Evolutionary conservation across 31 red algal genomes (phyloP), one percentile per base, ranked within the genome.

Genomic region (Asparagopsis taxiformis): DNA sequence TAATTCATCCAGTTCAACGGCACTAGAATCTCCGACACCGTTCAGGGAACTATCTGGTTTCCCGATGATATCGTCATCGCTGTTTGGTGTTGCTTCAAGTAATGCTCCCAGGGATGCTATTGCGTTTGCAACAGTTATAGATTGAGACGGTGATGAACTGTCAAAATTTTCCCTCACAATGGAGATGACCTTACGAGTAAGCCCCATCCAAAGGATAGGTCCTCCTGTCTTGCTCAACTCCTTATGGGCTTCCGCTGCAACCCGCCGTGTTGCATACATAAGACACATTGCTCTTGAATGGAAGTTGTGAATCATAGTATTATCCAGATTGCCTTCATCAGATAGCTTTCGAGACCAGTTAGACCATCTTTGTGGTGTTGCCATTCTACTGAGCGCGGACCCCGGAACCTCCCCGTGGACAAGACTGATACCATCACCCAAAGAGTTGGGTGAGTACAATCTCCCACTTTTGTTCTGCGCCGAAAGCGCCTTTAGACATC

Each of bases 141-240:
- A 72, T 38, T 89, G 73, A 5, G 85, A 73, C 13, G 75, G 34
- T 25, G 52, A 61, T 34, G 54, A 68, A 1, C 28, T 56, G 4
- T 66, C 63, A 25, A 79, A 49, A 36, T 74, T 74, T 28, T 54
- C 68, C 31, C 53, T 77, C 5, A 80, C 70, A 48, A 48, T 51
- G n/a, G 64, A 49, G 6, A 89, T 68, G 21, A 89, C 75, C 41
- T 59, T 73, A 54, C 75, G 66, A 56, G 67, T 89, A 38, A 89
- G 21, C 1, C 85, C 85, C 1, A 74, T 51, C 85, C 85, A 89
- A 39, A 89, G 59, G 1, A 59, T 57, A 8, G 85, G 60, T 11
- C 85, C 85, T 57, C 85, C 85, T 51, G 74, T 79, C 3, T 61
- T 79, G 50, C 85, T 66, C 26, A 89, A 51, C 57, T 79, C 75